Percentiles rank a stretch among this genome's conserved stretches.
Evolutionary conservation across 2,329 filamentous ascomycete genomes (phyloP).

Genomic region (Aulographum hederae): DNA sequence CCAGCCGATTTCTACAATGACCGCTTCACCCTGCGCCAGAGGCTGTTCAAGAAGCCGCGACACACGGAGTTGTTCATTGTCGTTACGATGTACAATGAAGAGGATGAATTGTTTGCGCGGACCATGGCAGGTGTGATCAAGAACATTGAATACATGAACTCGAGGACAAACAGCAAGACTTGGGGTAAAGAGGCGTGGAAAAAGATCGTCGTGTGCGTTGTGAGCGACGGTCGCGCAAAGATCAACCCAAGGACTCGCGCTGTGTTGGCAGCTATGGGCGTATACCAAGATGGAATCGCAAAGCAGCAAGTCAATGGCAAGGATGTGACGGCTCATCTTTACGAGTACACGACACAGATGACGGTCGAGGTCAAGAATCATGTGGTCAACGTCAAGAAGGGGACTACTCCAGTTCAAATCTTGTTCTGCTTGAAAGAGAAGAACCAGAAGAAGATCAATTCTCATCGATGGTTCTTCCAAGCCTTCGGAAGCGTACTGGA

Average conservation of each 20-base stretch:
- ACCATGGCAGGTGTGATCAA: conserved; percentile 97
- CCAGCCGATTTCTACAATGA: conserved; percentile 73
- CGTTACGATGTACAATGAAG: conserved; percentile 98
- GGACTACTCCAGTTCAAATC: conserved; percentile 78
- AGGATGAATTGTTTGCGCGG: conserved; percentile 85
- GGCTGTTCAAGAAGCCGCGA: conserved; percentile 76
- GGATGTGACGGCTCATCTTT: conserved; percentile 93
- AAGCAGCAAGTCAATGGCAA: conserved; percentile 96
- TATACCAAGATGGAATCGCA: conserved; percentile 95
- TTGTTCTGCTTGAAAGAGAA: conserved; percentile 98
- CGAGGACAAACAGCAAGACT: conserved; percentile 79
- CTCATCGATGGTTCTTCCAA: conserved; percentile 97
- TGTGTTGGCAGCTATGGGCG: conserved; percentile 78
- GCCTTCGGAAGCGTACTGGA: conserved; percentile 85
- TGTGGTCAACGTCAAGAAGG: conserved; percentile 68
- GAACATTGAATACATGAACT: conserved; percentile 97
- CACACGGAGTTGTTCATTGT: conserved; percentile 94
- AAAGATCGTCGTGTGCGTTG: conserved; percentile 96
- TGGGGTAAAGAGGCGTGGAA: conserved; percentile 99
- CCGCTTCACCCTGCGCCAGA: conserved; percentile 81
- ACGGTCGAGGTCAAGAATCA: conserved; percentile 80
- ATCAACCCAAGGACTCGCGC: conserved; percentile 87
- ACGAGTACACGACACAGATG: conserved; percentile 79
- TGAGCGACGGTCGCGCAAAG: conserved; percentile 91
- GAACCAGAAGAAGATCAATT: conserved; percentile 99